These are phyloP conservation scores for Didymella arachidicola DNA, from an alignment of 2,329 filamentous ascomycete species.

Conservation along the genomic window DNA sequence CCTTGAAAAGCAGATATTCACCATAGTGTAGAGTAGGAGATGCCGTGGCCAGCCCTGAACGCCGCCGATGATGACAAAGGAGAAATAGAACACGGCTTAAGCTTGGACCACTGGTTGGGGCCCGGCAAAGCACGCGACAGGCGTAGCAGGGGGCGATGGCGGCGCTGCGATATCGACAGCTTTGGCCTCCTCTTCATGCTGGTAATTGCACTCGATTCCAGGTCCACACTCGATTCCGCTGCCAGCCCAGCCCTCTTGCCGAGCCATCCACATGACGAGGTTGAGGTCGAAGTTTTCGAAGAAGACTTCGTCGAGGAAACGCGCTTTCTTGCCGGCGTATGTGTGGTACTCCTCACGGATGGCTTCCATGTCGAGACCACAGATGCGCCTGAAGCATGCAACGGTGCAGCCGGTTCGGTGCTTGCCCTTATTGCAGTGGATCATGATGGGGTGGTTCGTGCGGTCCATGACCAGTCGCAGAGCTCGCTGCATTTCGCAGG, in stretches of 20 bases:
- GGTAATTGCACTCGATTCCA: slow-evolving; percentile 9
- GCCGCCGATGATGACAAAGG: slow-evolving; percentile 14
- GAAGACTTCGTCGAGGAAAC: slow-evolving; percentile 56
- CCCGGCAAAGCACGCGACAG: slow-evolving; percentile 24
- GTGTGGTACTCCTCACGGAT: slow-evolving; percentile 77
- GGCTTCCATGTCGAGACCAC: slow-evolving; percentile 66
- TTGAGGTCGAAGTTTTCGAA: slow-evolving; percentile 56
- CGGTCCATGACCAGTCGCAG: slow-evolving; percentile 75
- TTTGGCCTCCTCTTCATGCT: slow-evolving; percentile 10
- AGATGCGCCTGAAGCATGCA: slow-evolving; percentile 76
- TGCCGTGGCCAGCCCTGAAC: slow-evolving; percentile 1
- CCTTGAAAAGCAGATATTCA: slow-evolving; percentile 10
- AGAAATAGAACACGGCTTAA: neutral
- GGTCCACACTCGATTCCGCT: slow-evolving; percentile 20
- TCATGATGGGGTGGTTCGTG: slow-evolving; percentile 78
- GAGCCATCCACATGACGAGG: slow-evolving; percentile 51
- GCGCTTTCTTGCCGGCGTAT: slow-evolving; percentile 63
- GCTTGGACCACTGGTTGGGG: slow-evolving; percentile 21
- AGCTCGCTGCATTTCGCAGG: slow-evolving; percentile 70
- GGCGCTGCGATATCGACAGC: slow-evolving; percentile 27
- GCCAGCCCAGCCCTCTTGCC: slow-evolving; percentile 41
- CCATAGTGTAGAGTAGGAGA: slow-evolving; percentile 14
- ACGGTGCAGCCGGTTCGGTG: slow-evolving; percentile 92
- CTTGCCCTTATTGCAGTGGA: slow-evolving; percentile 95
- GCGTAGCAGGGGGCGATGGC: slow-evolving; percentile 34